phyloP scores from a whole-genome alignment of 148 eudicot species.

The Silene conica region DNA sequence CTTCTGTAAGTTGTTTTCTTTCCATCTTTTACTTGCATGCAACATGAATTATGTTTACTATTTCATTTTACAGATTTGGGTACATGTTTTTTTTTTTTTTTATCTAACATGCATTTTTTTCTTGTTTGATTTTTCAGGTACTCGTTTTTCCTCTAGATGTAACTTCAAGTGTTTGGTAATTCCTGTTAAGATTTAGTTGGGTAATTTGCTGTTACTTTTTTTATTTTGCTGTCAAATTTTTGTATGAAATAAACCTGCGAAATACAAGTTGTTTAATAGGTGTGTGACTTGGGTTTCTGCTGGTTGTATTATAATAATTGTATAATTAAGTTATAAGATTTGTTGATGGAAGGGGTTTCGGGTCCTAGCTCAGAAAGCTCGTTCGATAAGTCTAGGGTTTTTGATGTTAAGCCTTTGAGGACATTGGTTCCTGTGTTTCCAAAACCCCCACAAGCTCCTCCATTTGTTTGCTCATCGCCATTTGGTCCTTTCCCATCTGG shows the following conservation, averaged over 20 bases:
- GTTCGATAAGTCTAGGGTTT: conserved; percentile 58
- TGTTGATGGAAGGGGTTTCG: conserved; percentile 37
- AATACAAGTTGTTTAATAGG: background rate
- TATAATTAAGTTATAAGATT: conserved; percentile 7
- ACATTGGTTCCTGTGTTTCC: conserved; percentile 58
- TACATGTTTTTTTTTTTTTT: no score
- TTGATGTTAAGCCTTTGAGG: conserved; percentile 62
- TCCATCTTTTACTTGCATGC: background rate
- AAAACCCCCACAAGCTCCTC: conserved; percentile 51
- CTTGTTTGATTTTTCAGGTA: conserved; percentile 6
- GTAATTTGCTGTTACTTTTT: background rate
- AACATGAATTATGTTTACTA: background rate
- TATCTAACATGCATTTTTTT: conserved; percentile 9
- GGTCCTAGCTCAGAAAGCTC: conserved; percentile 28
- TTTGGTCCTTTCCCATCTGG: conserved; percentile 54
- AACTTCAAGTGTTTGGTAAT: background rate
- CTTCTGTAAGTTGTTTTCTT: background rate
- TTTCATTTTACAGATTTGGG: background rate
- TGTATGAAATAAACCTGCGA: background rate
- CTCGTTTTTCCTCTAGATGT: background rate
- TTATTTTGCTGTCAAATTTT: background rate
- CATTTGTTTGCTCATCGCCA: conserved; percentile 49
- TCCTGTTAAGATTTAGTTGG: background rate
- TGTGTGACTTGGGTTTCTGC: background rate
- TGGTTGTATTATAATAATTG: background rate